Conservation (phyloP, 2,329 filamentous ascomycete genomes). For the Cordyceps militaris region DNA sequence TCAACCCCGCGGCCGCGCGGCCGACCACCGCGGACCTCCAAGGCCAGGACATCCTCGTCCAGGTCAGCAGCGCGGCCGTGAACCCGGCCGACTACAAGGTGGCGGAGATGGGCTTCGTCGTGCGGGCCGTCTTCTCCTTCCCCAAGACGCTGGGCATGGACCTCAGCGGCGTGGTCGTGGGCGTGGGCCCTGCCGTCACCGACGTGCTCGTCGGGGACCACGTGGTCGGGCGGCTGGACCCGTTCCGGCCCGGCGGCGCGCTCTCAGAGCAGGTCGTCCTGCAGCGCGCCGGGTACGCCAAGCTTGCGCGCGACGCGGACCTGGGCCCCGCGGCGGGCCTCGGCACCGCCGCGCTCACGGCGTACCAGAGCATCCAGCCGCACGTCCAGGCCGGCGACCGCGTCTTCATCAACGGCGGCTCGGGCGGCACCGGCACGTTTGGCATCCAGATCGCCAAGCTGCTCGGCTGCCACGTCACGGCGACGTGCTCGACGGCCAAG, state of each 20-base stretch:
- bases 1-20: not conserved
- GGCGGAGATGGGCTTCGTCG: slow-evolving; percentile 32
- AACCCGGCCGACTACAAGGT: slow-evolving; percentile 47
- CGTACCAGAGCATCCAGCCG: slow-evolving; percentile 41
- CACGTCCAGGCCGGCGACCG: slow-evolving; percentile 44
- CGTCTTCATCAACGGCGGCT: slow-evolving; percentile 60
- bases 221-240: slow-evolving; percentile 34
- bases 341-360: slow-evolving; percentile 40
- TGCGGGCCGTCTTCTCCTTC: slow-evolving; percentile 23
- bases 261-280: slow-evolving; percentile 37
- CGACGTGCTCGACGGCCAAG: slow-evolving; percentile 54
- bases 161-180: slow-evolving; percentile 42
- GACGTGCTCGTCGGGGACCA: slow-evolving; percentile 33
- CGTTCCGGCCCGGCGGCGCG: slow-evolving; percentile 29
- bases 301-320: slow-evolving; percentile 33
- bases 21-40: not conserved
- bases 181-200: slow-evolving; percentile 20
- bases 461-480: slow-evolving; percentile 53
- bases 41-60: slow-evolving; percentile 32
- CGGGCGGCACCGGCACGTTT: slow-evolving; percentile 55
- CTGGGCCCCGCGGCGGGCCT: slow-evolving; percentile 36
- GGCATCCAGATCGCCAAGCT: slow-evolving; percentile 59
- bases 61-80: slow-evolving; percentile 35
- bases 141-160: slow-evolving; percentile 44
- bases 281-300: slow-evolving; percentile 26